Evolutionary conservation across 148 eudicot species (phyloP), one percentile per base, ranked within the genome.

Genomic region (Bassia scoparia): DNA sequence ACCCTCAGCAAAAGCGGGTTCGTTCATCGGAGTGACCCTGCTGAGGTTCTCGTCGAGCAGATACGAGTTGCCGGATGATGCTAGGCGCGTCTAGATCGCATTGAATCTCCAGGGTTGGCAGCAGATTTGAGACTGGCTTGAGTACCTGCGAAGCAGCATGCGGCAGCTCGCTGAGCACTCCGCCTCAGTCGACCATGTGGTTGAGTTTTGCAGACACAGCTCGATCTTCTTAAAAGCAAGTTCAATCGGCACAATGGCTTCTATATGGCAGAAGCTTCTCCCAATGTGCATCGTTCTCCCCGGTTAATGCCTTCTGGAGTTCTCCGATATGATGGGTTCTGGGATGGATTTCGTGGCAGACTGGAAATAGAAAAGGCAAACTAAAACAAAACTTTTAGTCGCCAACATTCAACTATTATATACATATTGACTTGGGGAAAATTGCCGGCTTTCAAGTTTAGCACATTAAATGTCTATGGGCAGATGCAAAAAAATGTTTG

Each of bases 261-360:
- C 92, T 96, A n/a, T 5, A 96, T 92, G 76, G 97, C 96, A 6
- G 99, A 92, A 26, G 92, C 90, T 81, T 96, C 92, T 83, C 92
- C 99, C 99, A 97, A 96, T 2, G 92, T 90, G 84, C 99, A 86
- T 67, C 97, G 84, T 75, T 97, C 84, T 5, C 99, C 99, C 76
- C 92, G 99, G 78, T 92, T 14, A 96, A 90, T 18, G 99, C 88
- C 80, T 96, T 96, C 73, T 96, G 97, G 30, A 96, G 89, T 81
- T 96, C 99, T 74, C n/a, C n/a, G n/a, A n/a, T n/a, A n/a, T n/a
- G n/a, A n/a, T n/a, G n/a, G n/a, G n/a, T n/a, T n/a, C n/a, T n/a
- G n/a, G n/a, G n/a, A n/a, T n/a, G n/a, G n/a, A n/a, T n/a, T n/a
- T n/a, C n/a, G n/a, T n/a, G n/a, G n/a, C n/a, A n/a, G n/a, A n/a